A percentile compares a stretch with the other conserved stretches of the same genome.
Conservation (phyloP, 2,329 filamentous ascomycete genomes). For the Cercospora brassicicola region DNA sequence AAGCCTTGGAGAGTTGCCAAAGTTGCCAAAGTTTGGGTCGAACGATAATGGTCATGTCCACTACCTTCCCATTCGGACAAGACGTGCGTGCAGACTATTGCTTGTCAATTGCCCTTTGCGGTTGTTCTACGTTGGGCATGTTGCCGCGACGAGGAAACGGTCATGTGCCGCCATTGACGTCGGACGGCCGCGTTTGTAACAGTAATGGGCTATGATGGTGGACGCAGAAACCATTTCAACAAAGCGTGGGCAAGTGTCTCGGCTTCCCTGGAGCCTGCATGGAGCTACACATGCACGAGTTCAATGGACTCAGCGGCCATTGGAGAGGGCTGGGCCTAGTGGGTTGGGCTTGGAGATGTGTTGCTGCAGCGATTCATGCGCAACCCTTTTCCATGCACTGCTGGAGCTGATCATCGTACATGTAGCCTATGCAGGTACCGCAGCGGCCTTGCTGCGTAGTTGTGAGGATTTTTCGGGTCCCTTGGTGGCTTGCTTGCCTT, state of each 20-base stretch:
- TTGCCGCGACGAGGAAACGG: neutral
- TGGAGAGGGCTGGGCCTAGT: neutral
- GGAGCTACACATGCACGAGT: neutral
- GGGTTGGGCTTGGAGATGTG: neutral
- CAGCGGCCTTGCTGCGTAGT: neutral
- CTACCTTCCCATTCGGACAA: neutral
- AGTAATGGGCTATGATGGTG: neutral
- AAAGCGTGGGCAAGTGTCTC: neutral
- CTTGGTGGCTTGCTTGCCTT: neutral
- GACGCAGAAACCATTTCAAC: neutral
- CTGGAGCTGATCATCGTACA: slow-evolving; percentile 16
- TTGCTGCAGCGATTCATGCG: neutral
- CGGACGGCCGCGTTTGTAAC: neutral
- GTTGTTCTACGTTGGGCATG: neutral
- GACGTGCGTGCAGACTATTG: neutral
- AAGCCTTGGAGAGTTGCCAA: neutral
- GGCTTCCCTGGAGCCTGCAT: neutral
- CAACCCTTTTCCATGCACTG: slow-evolving; percentile 2
- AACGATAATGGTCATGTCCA: neutral
- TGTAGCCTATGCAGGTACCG: slow-evolving; percentile 15
- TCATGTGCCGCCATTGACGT: neutral
- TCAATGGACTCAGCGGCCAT: neutral
- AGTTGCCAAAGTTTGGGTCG: neutral
- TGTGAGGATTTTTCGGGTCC: neutral
- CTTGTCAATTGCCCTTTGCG: neutral